These are phyloP conservation scores for Brassica cretica DNA, from an alignment of 345 rosid species.

Conservation along the genomic window DNA sequence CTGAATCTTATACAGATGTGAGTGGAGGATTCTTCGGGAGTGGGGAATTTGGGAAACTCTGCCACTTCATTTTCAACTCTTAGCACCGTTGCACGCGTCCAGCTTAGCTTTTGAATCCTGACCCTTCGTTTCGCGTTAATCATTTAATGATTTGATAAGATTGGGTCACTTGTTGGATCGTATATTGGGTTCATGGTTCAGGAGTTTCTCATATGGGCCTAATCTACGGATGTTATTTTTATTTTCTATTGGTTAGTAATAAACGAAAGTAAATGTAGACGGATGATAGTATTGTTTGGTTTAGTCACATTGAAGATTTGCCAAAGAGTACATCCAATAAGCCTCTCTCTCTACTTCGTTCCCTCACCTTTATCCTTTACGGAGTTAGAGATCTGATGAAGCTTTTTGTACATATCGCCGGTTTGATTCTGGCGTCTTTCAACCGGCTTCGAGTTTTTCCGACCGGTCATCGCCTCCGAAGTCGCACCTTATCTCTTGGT, in stretches of 20 bases:
- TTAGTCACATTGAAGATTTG: background rate
- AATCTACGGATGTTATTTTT: background rate
- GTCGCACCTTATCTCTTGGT: too few relatives aligned
- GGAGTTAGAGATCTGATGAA: too few relatives aligned
- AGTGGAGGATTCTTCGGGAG: slow-evolving; percentile 23
- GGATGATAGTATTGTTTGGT: background rate
- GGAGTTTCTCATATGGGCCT: background rate
- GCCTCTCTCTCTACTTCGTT: too few relatives aligned
- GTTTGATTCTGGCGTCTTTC: too few relatives aligned
- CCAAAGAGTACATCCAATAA: too few relatives aligned
- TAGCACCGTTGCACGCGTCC: slow-evolving; percentile 25
- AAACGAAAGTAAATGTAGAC: too few relatives aligned
- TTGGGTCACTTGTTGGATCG: background rate
- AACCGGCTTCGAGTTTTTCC: too few relatives aligned
- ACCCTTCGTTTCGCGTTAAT: background rate
- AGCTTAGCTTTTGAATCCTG: background rate
- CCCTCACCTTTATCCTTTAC: too few relatives aligned
- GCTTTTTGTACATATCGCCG: too few relatives aligned
- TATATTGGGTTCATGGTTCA: background rate
- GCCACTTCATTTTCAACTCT: slow-evolving; percentile 7
- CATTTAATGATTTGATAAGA: background rate
- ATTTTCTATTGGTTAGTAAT: background rate
- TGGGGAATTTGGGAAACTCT: slow-evolving; percentile 14
- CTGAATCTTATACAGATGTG: background rate
- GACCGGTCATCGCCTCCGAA: too few relatives aligned